Percentiles rank a stretch among this genome's conserved stretches.
Conservation (phyloP, 305 asterid species). For the Fraxinus sp. region DNA sequence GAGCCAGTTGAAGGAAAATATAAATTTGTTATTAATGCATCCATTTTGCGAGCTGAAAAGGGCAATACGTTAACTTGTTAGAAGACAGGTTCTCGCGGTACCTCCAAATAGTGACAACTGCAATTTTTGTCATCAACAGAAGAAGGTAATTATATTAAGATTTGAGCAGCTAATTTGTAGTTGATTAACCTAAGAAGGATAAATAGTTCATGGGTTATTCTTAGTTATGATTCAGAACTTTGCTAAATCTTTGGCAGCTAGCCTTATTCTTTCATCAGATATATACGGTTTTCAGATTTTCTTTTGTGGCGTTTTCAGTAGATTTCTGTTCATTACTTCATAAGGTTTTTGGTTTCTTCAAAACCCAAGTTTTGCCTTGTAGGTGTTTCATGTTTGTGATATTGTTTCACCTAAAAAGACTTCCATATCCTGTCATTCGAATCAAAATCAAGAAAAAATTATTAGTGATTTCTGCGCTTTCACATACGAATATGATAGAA, state of each 20-base stretch:
- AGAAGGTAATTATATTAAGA: not conserved
- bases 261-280: not conserved
- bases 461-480: not conserved
- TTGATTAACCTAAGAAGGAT: not conserved
- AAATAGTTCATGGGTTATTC: not conserved
- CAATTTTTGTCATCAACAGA: not conserved
- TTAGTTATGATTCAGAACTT: not conserved
- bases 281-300: not conserved
- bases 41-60: not conserved
- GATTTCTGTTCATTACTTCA: not conserved
- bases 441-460: not conserved
- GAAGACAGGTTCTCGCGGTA: not conserved
- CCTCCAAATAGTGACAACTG: not conserved
- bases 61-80: not conserved
- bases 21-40: not conserved
- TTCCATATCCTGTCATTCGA: not conserved
- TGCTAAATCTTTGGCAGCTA: not conserved
- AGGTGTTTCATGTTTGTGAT: not conserved
- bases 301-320: not conserved
- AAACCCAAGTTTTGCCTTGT: not conserved
- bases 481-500: not conserved
- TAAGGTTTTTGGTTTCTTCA: not conserved
- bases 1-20: not conserved
- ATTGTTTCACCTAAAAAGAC: not conserved
- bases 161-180: not conserved